phyloP scores from a whole-genome alignment of 169 alveolate species.

The Cryptosporidium ubiquitum region DNA sequence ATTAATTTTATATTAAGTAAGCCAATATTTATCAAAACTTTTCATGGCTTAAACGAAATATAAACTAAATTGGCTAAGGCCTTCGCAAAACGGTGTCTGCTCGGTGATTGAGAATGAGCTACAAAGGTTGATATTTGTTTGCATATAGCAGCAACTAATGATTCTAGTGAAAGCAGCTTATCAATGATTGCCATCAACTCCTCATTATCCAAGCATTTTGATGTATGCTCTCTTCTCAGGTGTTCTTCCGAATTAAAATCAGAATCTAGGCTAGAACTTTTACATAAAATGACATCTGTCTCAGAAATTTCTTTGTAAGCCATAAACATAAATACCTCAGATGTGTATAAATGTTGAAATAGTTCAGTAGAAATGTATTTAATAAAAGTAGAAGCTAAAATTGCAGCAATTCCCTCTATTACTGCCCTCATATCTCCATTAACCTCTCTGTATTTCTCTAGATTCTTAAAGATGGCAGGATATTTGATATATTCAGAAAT shows the following conservation, averaged over 20 bases:
- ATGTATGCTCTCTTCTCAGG: not conserved
- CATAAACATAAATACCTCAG: slow-evolving; percentile 35
- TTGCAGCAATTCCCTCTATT: slow-evolving; percentile 57
- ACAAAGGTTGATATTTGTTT: slow-evolving; percentile 72
- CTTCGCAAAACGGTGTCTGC: slow-evolving; percentile 68
- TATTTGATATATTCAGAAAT: slow-evolving; percentile 64
- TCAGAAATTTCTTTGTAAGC: slow-evolving; percentile 44
- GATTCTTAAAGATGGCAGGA: not conserved
- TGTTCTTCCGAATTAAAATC: not conserved
- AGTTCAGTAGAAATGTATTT: slow-evolving; percentile 63
- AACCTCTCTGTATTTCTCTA: slow-evolving; percentile 4
- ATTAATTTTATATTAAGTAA: not conserved
- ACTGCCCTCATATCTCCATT: slow-evolving; percentile 15
- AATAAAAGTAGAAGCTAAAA: slow-evolving; percentile 65
- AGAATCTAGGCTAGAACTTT: not conserved
- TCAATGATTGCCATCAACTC: slow-evolving; percentile 55
- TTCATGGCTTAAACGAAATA: slow-evolving; percentile 57
- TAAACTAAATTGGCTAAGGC: slow-evolving; percentile 68
- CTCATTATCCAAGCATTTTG: slow-evolving; percentile 27
- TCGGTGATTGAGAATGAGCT: slow-evolving; percentile 73
- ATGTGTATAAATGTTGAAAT: slow-evolving; percentile 61
- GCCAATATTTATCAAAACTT: not conserved
- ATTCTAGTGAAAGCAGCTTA: slow-evolving; percentile 47
- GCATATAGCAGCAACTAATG: slow-evolving; percentile 63
- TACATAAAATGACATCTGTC: not conserved